These are phyloP conservation scores for Clarireedia paspali DNA, from an alignment of 2,329 filamentous ascomycete species.

Conservation along the genomic window DNA sequence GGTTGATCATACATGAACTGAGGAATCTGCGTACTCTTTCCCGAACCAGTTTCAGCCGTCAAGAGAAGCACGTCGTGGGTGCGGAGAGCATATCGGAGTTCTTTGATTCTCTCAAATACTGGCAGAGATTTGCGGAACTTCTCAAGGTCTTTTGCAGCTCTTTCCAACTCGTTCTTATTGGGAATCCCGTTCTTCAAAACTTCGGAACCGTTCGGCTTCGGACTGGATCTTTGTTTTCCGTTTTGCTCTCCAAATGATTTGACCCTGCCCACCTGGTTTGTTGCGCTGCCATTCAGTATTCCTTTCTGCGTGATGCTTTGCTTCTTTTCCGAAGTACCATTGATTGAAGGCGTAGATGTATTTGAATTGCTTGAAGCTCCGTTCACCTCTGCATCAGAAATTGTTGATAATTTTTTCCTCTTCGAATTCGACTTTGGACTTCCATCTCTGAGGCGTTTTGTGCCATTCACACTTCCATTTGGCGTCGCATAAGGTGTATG, in stretches of 20 bases:
- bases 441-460: conserved; percentile 18
- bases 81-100: conserved; percentile 25
- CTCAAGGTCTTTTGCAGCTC: conserved; percentile 17
- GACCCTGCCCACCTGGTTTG: neutral
- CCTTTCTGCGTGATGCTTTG: neutral
- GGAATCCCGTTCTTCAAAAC: conserved; percentile 1
- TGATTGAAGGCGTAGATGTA: neutral
- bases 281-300: neutral
- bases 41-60: conserved; percentile 88
- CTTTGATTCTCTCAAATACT: conserved; percentile 24
- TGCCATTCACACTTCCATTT: conserved; percentile 2
- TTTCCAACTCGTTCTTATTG: conserved; percentile 14
- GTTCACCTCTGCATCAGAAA: conserved; percentile 25
- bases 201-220: conserved; percentile 2
- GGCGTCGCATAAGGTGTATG: neutral
- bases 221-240: neutral
- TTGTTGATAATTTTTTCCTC: conserved; percentile 21
- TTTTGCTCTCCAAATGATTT: neutral
- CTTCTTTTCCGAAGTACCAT: neutral
- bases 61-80: conserved; percentile 64
- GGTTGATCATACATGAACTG: conserved; percentile 76
- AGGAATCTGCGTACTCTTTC: conserved; percentile 92
- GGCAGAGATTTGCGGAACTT: conserved; percentile 24
- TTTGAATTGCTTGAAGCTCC: conserved; percentile 3
- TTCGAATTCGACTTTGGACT: conserved; percentile 18